Evolutionary conservation across 768 basidiomycete genomes (phyloP).

Genomic region (Holtermanniella nyarrowii): DNA sequence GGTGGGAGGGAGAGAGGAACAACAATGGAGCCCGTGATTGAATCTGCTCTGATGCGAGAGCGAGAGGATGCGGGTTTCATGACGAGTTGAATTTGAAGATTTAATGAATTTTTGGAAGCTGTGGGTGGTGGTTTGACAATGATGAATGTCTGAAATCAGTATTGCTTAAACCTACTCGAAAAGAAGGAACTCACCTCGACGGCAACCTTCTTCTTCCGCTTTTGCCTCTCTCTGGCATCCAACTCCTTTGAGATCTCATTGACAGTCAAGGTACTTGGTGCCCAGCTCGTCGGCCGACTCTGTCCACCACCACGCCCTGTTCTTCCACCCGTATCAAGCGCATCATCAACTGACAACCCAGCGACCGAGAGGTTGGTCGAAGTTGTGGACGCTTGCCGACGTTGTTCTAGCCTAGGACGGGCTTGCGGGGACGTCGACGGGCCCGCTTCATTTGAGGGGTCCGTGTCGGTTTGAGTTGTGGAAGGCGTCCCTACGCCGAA

Average conservation of each 20-base stretch:
- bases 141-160: conserved; percentile 60
- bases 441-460: background rate
- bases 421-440: no score
- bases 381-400: background rate
- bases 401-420: background rate
- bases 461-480: background rate
- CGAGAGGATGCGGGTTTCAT: conserved; percentile 14
- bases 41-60: background rate
- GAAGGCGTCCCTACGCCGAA: no score
- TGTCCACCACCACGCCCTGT: background rate
- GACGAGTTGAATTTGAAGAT: conserved; percentile 84
- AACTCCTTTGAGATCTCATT: background rate
- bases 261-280: background rate
- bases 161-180: background rate
- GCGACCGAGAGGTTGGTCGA: background rate
- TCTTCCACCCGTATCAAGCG: background rate
- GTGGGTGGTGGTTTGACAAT: conserved; percentile 83
- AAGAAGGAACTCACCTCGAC: conserved; percentile 12
- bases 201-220: conserved; percentile 7
- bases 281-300: background rate
- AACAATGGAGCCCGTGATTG: background rate
- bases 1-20: background rate
- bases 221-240: conserved; percentile 1
- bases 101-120: conserved; percentile 72
- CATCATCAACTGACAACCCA: background rate